Conservation (phyloP, 441 rosid species). For the Erodium texanum region DNA sequence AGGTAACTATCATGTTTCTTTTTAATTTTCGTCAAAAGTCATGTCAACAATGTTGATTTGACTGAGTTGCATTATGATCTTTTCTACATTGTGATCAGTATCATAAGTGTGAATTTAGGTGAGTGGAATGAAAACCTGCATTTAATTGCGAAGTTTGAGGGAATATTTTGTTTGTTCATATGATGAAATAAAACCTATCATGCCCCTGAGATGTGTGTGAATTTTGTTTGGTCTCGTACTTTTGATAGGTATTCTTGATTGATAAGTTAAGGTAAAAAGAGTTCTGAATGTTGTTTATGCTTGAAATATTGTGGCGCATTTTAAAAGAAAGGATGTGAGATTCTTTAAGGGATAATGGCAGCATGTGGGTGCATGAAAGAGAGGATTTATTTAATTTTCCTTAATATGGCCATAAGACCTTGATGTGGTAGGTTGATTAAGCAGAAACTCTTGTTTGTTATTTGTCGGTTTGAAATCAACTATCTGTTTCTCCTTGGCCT, state of each 20-base stretch:
- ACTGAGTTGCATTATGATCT: not conserved
- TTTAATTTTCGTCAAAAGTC: not conserved
- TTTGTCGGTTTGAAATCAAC: not conserved
- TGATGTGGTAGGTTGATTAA: not conserved
- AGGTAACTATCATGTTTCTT: conserved; percentile 34
- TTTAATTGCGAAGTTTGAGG: not conserved
- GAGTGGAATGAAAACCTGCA: not conserved
- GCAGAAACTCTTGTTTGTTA: not conserved
- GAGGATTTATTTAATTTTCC: not conserved
- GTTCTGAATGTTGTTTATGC: not conserved
- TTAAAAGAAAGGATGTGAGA: not conserved
- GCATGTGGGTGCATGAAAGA: not conserved
- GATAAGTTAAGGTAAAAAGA: not conserved
- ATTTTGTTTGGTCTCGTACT: not conserved
- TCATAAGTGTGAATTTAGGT: not conserved
- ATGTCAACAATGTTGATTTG: too few species aligned
- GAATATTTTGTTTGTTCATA: not conserved
- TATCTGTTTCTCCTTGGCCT: not conserved
- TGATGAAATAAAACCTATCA: not conserved
- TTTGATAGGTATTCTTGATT: not conserved
- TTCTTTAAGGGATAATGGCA: not conserved
- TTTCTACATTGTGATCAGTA: not conserved
- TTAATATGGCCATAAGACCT: not conserved
- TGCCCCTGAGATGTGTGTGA: not conserved
- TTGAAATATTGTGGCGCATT: not conserved